Evolutionary conservation across 345 rosid species (phyloP).

Genomic region (Citrus unshiu): DNA sequence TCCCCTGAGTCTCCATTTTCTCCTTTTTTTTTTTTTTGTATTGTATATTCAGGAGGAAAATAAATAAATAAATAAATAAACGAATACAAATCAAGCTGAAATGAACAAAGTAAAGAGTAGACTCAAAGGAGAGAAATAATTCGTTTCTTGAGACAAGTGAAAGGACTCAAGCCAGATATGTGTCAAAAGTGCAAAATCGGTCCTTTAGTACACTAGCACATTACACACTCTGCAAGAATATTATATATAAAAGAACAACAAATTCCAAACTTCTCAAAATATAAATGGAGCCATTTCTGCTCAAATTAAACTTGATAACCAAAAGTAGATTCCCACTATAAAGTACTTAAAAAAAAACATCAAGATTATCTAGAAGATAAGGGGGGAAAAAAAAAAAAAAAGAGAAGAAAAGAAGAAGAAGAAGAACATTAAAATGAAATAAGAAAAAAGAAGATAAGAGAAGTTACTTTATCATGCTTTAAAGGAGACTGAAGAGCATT

Average conservation of each 20-base stretch:
- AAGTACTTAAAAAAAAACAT: not conserved
- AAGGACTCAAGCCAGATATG: slow-evolving; percentile 44
- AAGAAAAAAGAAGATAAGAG: slow-evolving; percentile 7
- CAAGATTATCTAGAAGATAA: not conserved
- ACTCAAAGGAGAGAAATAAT: slow-evolving; percentile 31
- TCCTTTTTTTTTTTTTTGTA: slow-evolving; percentile 50
- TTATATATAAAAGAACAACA: not conserved
- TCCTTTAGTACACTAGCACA: slow-evolving; percentile 21
- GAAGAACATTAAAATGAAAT: not conserved
- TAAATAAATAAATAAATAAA: not conserved
- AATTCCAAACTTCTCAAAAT: slow-evolving; percentile 23
- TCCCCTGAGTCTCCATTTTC: slow-evolving; percentile 50
- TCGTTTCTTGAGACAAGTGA: slow-evolving; percentile 59
- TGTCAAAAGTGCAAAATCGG: slow-evolving; percentile 41
- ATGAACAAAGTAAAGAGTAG: slow-evolving; percentile 6
- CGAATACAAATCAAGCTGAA: not conserved
- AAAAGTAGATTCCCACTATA: not conserved
- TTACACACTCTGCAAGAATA: slow-evolving; percentile 18
- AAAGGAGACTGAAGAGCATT: slow-evolving; percentile 60
- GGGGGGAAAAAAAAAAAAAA: slow-evolving; percentile 7
- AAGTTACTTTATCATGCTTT: slow-evolving; percentile 47
- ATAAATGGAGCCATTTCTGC: not conserved
- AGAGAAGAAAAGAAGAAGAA: not conserved
- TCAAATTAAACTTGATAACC: slow-evolving; percentile 10
- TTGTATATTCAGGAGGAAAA: slow-evolving; percentile 12